Base-by-base conservation (phyloP, 208 protist species). In the Trypanosoma scelopori region DNA sequence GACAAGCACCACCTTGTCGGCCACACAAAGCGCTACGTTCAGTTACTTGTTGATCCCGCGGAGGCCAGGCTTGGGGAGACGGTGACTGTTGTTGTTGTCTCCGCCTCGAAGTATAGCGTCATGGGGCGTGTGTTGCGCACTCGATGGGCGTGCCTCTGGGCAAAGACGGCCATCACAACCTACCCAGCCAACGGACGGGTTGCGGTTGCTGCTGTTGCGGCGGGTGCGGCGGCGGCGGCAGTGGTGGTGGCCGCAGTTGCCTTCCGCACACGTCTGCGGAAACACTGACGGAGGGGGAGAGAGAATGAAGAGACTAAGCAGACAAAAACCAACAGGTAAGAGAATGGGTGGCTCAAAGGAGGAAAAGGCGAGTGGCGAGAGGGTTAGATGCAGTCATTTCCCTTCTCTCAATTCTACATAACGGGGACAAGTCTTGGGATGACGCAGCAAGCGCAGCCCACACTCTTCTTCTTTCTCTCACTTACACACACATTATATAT, bases 1-100 rank as follows among this genome's bases (percentile, higher is more conserved):
- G 84, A 91, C 51, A 78, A 78, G 37, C 58, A 81, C 46, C 49
- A 80, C 46, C 74, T 87, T 27, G 83, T 89, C n/a, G 84, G 82
- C 1, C 84, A 91, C 53, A 88, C 79, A 53, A 76, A 85, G 48
- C 53, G 16, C 53, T 91, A 84, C 60, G 78, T 79, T 32, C 82
- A 91, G 59, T 80, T 91, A 3, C 73, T 87, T 46, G 64, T 90
- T 41, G 60, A 68, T 45, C 78, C 78, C 6, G 28, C 27, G n/a
- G 69, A 76, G 15, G 78, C 55, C 1, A 57, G 55, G 35, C n/a
- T 83, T 4, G 78, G 78, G n/a, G 72, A 74, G 27, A 70, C 32
- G 9, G 68, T 82, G 4, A 69, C 50, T 22, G 69, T 74, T 25
- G 46, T 65, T 27, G 72, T 82, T 48, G 39, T 48, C 18, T 74